Evolutionary conservation across 2,329 filamentous ascomycete genomes (phyloP).

Genomic region (Dendrostoma leiphaemia): DNA sequence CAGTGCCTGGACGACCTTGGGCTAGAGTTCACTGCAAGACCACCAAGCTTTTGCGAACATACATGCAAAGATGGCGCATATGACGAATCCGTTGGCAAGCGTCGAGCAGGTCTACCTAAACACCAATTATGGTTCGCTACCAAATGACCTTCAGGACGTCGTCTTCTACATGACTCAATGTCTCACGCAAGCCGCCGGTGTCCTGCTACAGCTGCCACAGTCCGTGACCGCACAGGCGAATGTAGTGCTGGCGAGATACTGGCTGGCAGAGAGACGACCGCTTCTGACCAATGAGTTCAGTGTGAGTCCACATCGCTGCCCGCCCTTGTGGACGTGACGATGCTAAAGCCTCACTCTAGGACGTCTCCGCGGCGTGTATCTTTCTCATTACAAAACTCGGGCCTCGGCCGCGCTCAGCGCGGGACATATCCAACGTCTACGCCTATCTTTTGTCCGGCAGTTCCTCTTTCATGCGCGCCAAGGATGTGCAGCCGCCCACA

Average conservation of each 20-base stretch:
- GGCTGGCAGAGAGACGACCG: conserved; percentile 53
- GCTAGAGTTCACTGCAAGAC: not conserved
- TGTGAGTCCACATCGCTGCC: conserved; percentile 35
- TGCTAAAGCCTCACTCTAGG: conserved; percentile 45
- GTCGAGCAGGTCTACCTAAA: conserved; percentile 65
- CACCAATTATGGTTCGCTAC: conserved; percentile 55
- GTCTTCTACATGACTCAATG: conserved; percentile 70
- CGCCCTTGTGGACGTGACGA: no score
- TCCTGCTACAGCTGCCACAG: conserved; percentile 81
- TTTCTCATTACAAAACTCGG: conserved; percentile 85
- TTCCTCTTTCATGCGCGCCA: conserved; percentile 50
- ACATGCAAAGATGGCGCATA: conserved; percentile 48
- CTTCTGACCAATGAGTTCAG: conserved; percentile 58
- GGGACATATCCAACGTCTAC: conserved; percentile 83
- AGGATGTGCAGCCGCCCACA: conserved; percentile 25
- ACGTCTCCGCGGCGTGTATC: conserved; percentile 76
- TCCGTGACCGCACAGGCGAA: conserved; percentile 83
- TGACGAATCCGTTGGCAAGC: conserved; percentile 71
- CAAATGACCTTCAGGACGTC: conserved; percentile 67
- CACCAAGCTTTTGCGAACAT: not conserved
- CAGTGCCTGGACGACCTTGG: not conserved
- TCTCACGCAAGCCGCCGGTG: conserved; percentile 74
- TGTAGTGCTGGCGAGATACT: conserved; percentile 78
- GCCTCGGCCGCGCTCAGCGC: conserved; percentile 69
- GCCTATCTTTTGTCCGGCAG: conserved; percentile 69